phyloP scores from a whole-genome alignment of 1,284 basidiomycete species.

The Lignosus rhinocerotis region DNA sequence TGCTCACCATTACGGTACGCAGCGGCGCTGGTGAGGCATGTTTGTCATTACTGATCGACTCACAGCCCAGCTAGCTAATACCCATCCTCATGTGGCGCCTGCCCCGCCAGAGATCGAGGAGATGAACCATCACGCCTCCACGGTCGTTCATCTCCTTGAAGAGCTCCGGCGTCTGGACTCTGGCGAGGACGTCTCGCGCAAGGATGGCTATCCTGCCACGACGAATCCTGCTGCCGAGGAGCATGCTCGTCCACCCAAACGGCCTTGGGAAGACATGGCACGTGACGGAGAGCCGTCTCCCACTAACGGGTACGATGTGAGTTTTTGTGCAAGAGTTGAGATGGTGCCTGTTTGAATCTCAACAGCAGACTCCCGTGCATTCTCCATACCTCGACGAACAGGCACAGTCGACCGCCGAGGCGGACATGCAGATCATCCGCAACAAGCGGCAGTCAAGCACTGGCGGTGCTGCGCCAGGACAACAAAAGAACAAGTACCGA shows the following conservation, averaged over 20 bases:
- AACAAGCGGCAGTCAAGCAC: conserved; percentile 69
- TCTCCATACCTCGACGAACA: conserved; percentile 24
- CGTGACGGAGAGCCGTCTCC: conserved; percentile 35
- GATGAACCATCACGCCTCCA: conserved; percentile 63
- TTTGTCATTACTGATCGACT: background rate
- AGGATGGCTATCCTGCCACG: conserved; percentile 20
- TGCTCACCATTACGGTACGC: conserved; percentile 61
- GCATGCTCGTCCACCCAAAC: conserved; percentile 58
- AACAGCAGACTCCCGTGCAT: conserved; percentile 15
- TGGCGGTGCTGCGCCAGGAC: conserved; percentile 34
- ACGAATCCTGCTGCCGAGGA: conserved; percentile 32
- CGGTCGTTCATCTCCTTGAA: conserved; percentile 67
- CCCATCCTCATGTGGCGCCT: conserved; percentile 50
- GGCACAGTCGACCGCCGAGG: conserved; percentile 61
- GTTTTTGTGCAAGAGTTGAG: conserved; percentile 6
- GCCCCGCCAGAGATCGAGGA: conserved; percentile 56
- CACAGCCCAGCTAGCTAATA: conserved; percentile 48
- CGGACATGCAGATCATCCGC: conserved; percentile 80
- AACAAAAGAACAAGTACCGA: conserved; percentile 75
- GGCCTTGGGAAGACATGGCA: conserved; percentile 75
- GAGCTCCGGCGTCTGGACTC: conserved; percentile 48
- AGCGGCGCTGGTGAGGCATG: background rate
- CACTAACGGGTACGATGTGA: conserved; percentile 30
- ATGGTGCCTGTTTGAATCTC: conserved; percentile 14
- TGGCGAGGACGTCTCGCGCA: conserved; percentile 34